Evolutionary conservation across 176 grass and related monocot species (phyloP).

Genomic region (Cymbopogon citratus): DNA sequence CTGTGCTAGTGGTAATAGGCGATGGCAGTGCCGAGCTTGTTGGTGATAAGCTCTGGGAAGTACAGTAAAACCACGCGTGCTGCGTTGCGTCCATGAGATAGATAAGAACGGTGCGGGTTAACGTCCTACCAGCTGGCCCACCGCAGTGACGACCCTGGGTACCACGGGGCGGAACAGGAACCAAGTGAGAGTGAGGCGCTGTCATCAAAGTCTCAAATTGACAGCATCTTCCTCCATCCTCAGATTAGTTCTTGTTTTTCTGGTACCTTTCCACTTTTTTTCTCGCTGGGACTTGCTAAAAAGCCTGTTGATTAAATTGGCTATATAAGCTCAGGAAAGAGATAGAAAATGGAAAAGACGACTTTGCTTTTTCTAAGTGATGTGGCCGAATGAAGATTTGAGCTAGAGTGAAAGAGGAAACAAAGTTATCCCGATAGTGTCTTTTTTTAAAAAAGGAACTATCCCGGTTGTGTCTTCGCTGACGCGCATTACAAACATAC

Average conservation of each 20-base stretch:
- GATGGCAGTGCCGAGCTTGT: too few relatives aligned
- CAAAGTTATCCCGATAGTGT: too few relatives aligned
- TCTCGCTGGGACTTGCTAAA: background rate
- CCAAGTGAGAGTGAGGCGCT: background rate
- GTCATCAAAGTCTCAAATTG: too few relatives aligned
- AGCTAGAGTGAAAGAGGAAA: too few relatives aligned
- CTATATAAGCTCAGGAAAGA: background rate
- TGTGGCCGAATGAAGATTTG: background rate
- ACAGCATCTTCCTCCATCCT: background rate
- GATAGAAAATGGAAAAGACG: background rate
- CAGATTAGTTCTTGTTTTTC: background rate
- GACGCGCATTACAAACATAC: too few relatives aligned
- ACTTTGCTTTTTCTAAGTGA: background rate
- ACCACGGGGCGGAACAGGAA: background rate
- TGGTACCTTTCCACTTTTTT: background rate
- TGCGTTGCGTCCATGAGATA: background rate
- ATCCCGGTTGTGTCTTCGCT: too few relatives aligned
- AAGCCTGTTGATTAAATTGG: background rate
- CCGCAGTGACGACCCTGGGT: background rate
- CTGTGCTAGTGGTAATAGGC: constrained; percentile 3
- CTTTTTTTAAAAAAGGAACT: too few relatives aligned
- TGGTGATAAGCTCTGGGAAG: background rate
- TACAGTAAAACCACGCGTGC: background rate
- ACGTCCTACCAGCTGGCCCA: background rate
- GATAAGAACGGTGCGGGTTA: constrained; percentile 20